Base-by-base conservation (phyloP, 495 filamentous ascomycete species). In the Tirmania nivea region DNA sequence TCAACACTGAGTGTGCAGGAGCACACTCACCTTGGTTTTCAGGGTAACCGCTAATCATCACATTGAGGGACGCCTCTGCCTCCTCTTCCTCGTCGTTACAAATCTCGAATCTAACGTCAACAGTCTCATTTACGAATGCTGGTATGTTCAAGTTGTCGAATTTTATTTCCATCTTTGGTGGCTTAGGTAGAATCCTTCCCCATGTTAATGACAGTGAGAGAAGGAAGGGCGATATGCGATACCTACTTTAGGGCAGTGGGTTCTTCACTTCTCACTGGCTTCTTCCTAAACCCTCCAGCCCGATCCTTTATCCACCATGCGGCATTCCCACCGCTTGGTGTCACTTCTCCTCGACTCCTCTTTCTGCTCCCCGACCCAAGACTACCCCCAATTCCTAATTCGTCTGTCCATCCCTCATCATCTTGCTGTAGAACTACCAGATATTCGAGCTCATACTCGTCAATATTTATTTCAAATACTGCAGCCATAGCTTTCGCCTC, bases 1-100 rank as follows among this genome's bases (percentile, higher is more conserved):
- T 42, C 11, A 52, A 60, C 55, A 20, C 56, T 37, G 21, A 21
- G 11, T 39, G 25, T 14, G 25, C 25, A 10, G 45, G 39, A 14
- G 34, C 8, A 21, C 7, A 54, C 47, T 56, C 54, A 54, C 57
- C 48, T 49, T 58, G 58, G n/a, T 59, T 59, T 1, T 20, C 54
- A 3, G 62, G 59, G 58, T 62, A 64, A 42, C 83, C 83, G 42
- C 80, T 71, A 4, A 94, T 64, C 56, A 72, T 69, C 36, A 79
- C 72, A 52, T 87, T 81, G 8, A 90, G 67, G 21, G 73, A 75
- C 10, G 80, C 76, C 54, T 79, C 75, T 4, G 84, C 80, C 31
- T 81, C 76, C 39, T 84, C 80, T 10, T 87, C 84, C 68, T 99
- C 90, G 55, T 79, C 79, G 54, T 99, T 99, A 20, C 75, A 59